Base-by-base conservation (phyloP, 2,329 filamentous ascomycete species). In the Exutisphaerella laricina region DNA sequence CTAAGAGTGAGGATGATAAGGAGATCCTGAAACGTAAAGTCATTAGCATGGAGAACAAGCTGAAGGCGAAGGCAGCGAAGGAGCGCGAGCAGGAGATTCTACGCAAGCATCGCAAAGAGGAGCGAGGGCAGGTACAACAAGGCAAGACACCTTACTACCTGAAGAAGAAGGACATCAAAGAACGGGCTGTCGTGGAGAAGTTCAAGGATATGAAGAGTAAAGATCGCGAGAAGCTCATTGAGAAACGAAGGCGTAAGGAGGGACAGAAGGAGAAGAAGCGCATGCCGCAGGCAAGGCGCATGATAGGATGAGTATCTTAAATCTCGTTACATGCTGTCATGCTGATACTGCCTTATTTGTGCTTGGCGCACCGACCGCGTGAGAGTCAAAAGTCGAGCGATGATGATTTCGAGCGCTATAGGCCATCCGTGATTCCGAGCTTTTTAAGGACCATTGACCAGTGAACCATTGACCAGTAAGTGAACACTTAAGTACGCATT, bases 131-230 rank as follows among this genome's bases (percentile, higher is more conserved):
- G 48, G 81, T 97, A 39, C 80, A 80, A 57, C 79, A 94, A 69
- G 92, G 92, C 48, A 96, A 96, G 79, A 80, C 77, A 62, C 90
- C 92, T 0, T 98, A 88, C 69, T 97, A 87, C 67, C 71, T 97
- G 58, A 98, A 98, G 78, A 83, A 82, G 70, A 70, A 72, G 60
- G 90, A 96, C 69, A 79, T 92, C 72, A 94, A 92, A 81, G 88
- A 90, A 73, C 73, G 83, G 66, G 73, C 88, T 43, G 70, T 96
- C 49, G 72, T 85, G 60, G 82, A 92, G 57, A 80, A 84, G 62
- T 96, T 85, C 66, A 77, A 82, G 56, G 77, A 78, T 46, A 84
- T 97, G 83, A 92, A 86, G 67, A 84, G 84, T 62, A 84, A 82
- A 63, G 82, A 96, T 67, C 78, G 88, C 46, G 85, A 94, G 50